phyloP scores from a whole-genome alignment of 768 basidiomycete species.

The Floccularia luteovirens region DNA sequence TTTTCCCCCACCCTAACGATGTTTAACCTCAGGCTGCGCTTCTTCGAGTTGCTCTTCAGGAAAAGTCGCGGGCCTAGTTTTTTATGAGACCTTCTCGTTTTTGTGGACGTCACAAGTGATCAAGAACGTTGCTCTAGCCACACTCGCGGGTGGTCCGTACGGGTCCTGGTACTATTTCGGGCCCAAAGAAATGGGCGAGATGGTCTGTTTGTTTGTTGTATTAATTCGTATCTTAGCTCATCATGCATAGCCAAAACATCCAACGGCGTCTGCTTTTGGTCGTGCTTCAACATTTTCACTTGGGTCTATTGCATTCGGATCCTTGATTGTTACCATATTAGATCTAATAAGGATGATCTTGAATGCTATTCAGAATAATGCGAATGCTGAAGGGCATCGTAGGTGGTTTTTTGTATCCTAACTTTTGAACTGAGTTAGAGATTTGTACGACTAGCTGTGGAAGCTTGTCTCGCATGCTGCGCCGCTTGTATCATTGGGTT shows the following conservation, averaged over 20 bases:
- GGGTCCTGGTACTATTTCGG: slow-evolving; percentile 86
- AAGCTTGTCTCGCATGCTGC: slow-evolving; percentile 69
- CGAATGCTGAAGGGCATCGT: slow-evolving; percentile 61
- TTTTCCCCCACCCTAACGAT: slow-evolving; percentile 3
- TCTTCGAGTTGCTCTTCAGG: slow-evolving; percentile 52
- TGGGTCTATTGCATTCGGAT: slow-evolving; percentile 82
- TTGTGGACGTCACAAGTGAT: slow-evolving; percentile 83
- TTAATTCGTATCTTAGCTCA: slow-evolving; percentile 2
- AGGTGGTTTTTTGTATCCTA: slow-evolving; percentile 16
- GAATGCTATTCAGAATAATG: slow-evolving; percentile 48
- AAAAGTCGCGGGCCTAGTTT: slow-evolving; percentile 72
- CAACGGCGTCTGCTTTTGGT: slow-evolving; percentile 61
- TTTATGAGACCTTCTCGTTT: slow-evolving; percentile 78
- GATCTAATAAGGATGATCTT: slow-evolving; percentile 62
- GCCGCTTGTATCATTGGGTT: slow-evolving; percentile 72
- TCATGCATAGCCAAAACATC: slow-evolving; percentile 50
- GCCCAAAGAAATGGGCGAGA: slow-evolving; percentile 52
- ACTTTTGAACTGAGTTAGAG: neutral
- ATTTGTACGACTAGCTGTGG: slow-evolving; percentile 42
- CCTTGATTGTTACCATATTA: slow-evolving; percentile 73
- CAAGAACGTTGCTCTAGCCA: slow-evolving; percentile 70
- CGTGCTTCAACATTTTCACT: slow-evolving; percentile 74
- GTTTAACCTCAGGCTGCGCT: slow-evolving; percentile 34
- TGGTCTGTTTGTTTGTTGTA: slow-evolving; percentile 32
- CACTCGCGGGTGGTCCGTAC: slow-evolving; percentile 74